These are phyloP conservation scores for Didymosphaeria variabile DNA, from an alignment of 2,329 filamentous ascomycete species.

Conservation along the genomic window DNA sequence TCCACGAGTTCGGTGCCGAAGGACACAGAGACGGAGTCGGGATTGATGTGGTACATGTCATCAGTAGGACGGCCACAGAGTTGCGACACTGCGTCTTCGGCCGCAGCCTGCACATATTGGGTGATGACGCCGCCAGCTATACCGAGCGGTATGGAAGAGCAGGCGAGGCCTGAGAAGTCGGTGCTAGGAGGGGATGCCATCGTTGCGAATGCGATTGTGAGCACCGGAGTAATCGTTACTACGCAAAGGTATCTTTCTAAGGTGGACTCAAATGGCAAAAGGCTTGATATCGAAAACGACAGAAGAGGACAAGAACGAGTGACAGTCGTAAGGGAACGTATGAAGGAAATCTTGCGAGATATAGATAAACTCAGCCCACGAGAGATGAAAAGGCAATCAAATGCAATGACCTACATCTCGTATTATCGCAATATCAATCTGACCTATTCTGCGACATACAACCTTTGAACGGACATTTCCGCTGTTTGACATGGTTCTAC, in stretches of 20 bases:
- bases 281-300: background rate
- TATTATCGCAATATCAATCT: background rate
- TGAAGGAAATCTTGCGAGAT: background rate
- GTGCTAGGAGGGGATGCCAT: background rate
- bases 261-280: background rate
- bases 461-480: background rate
- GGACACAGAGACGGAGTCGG: background rate
- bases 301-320: background rate
- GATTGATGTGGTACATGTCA: background rate
- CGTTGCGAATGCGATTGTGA: background rate
- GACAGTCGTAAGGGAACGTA: background rate
- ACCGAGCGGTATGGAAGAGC: background rate
- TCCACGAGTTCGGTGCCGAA: background rate
- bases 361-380: background rate
- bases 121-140: background rate
- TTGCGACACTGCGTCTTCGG: background rate
- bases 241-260: background rate
- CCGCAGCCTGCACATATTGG: background rate
- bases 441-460: background rate
- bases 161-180: background rate
- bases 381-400: background rate
- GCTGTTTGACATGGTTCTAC: background rate
- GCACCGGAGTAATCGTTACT: background rate
- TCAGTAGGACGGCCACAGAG: slow-evolving; percentile 1
- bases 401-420: background rate